A percentile compares a stretch with the other conserved stretches of the same genome.
phyloP scores from a whole-genome alignment of 2,329 filamentous ascomycete genomes.

The Sporothrix euskadiensis region DNA sequence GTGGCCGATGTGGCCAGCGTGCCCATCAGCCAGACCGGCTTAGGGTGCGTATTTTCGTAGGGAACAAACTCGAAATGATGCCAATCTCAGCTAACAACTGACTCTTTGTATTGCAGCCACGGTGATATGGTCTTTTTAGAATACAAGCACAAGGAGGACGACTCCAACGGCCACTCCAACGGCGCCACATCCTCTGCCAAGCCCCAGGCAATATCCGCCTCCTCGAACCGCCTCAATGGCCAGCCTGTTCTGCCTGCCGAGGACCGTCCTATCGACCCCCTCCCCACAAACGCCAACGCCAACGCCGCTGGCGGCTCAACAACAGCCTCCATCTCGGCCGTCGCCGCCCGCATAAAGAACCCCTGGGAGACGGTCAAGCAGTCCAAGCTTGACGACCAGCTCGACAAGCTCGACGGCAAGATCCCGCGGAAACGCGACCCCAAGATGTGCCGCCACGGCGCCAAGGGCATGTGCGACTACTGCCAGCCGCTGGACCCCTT shows the following conservation, averaged over 20 bases:
- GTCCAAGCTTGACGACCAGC: slow-evolving; percentile 78
- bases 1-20: slow-evolving; percentile 59
- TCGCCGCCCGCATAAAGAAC: slow-evolving; percentile 70
- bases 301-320: background rate
- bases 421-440: slow-evolving; percentile 71
- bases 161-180: slow-evolving; percentile 44
- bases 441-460: slow-evolving; percentile 92
- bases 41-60: slow-evolving; percentile 50
- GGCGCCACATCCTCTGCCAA: slow-evolving; percentile 36
- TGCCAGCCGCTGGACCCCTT: slow-evolving; percentile 97
- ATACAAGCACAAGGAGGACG: slow-evolving; percentile 65
- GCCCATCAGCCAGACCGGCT: slow-evolving; percentile 59
- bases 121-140: slow-evolving; percentile 88
- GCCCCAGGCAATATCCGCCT: slow-evolving; percentile 46
- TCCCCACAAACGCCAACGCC: slow-evolving; percentile 37
- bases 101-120: slow-evolving; percentile 57
- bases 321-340: slow-evolving; percentile 42
- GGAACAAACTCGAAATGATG: background rate
- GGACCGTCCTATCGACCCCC: slow-evolving; percentile 63
- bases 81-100: background rate
- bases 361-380: slow-evolving; percentile 93
- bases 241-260: slow-evolving; percentile 70
- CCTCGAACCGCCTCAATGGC: slow-evolving; percentile 75
- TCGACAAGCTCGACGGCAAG: slow-evolving; percentile 89
- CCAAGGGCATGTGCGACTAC: slow-evolving; percentile 99